Evolutionary conservation across 139 green algal genomes (phyloP).

Genomic region (Chlorella sp.): DNA sequence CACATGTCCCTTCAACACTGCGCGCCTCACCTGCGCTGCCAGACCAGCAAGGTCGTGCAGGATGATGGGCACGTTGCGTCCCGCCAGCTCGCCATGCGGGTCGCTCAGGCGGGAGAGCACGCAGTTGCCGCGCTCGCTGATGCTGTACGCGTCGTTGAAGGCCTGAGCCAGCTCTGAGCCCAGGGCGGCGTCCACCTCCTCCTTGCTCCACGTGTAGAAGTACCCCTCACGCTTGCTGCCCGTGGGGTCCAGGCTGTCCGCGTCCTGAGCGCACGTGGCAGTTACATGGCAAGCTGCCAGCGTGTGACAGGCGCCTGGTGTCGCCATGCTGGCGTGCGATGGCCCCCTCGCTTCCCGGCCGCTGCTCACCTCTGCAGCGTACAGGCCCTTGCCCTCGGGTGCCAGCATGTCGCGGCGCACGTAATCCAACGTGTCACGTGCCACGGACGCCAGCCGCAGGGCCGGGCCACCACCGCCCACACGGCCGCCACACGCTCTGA

Average conservation of each 20-base stretch:
- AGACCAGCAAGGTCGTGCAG: not conserved
- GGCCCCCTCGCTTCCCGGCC: too few relatives aligned
- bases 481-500: slow-evolving; percentile 49
- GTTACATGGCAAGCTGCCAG: not conserved
- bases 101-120: slow-evolving; percentile 49
- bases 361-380: slow-evolving; percentile 66
- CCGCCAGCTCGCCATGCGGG: slow-evolving; percentile 79
- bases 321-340: not conserved
- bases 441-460: slow-evolving; percentile 33
- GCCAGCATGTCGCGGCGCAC: slow-evolving; percentile 74
- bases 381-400: slow-evolving; percentile 71
- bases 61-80: slow-evolving; percentile 56
- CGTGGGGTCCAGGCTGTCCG: slow-evolving; percentile 58
- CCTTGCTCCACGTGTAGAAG: slow-evolving; percentile 72
- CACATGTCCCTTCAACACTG: not conserved
- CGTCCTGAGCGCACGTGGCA: slow-evolving; percentile 51
- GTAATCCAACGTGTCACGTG: slow-evolving; percentile 78
- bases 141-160: slow-evolving; percentile 51
- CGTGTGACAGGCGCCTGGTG: not conserved
- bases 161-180: slow-evolving; percentile 19
- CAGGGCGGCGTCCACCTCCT: slow-evolving; percentile 50
- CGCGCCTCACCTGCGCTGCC: not conserved
- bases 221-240: slow-evolving; percentile 66
- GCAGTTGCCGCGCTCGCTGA: slow-evolving; percentile 60
- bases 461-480: slow-evolving; percentile 15